phyloP scores from a whole-genome alignment of 2,329 filamentous ascomycete species.

The Fusarium nodosum region DNA sequence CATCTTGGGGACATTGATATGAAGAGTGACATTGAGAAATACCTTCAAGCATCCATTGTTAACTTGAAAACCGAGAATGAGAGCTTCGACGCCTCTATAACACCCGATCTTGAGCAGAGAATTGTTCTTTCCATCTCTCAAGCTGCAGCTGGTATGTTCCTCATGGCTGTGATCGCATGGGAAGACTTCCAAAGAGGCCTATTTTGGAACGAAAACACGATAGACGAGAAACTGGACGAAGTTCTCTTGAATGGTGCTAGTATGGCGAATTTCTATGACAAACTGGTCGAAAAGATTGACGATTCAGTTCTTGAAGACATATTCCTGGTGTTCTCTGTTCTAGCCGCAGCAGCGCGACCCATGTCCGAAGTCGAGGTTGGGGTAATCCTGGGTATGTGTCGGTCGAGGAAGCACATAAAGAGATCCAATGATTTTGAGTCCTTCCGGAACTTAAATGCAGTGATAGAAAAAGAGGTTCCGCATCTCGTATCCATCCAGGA shows the following conservation, averaged over 20 bases:
- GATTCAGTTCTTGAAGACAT: not conserved
- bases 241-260: not conserved
- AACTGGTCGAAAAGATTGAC: not conserved
- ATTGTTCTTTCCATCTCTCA: not conserved
- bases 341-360: not conserved
- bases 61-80: not conserved
- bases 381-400: not conserved
- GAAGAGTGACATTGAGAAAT: not conserved
- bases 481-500: not conserved
- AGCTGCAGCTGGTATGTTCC: not conserved
- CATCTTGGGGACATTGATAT: not conserved
- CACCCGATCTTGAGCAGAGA: rapidly evolving
- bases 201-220: not conserved
- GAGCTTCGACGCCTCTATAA: not conserved
- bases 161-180: not conserved
- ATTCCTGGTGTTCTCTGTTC: not conserved
- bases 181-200: not conserved
- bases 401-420: not conserved
- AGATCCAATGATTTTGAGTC: not conserved
- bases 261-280: not conserved
- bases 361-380: not conserved
- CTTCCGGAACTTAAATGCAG: not conserved
- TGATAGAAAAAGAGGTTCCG: not conserved
- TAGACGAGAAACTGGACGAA: not conserved
- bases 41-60: not conserved